phyloP scores from a whole-genome alignment of 2,329 filamentous ascomycete genomes.

The Xylariaceae sp. region DNA sequence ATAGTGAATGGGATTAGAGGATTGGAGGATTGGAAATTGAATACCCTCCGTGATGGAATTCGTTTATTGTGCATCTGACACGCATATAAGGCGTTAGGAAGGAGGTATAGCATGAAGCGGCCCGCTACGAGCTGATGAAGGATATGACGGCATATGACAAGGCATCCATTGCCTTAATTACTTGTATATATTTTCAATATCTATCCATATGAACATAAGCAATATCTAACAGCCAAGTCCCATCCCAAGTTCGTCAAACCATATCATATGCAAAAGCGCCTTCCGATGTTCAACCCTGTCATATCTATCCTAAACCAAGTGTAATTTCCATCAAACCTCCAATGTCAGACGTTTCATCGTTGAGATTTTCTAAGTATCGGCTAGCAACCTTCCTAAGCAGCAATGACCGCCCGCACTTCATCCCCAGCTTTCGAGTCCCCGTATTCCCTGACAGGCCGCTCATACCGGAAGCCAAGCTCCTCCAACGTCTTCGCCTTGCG shows the following conservation, averaged over 20 bases:
- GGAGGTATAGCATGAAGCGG: conserved; percentile 4
- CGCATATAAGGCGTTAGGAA: conserved; percentile 19
- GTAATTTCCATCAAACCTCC: not conserved
- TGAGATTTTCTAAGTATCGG: not conserved
- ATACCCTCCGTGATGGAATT: not conserved
- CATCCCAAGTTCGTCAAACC: not conserved
- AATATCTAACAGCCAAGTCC: not conserved
- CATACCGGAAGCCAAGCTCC: conserved; percentile 75
- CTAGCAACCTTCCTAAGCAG: not conserved
- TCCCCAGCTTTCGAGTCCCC: not conserved
- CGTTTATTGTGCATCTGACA: conserved; percentile 7
- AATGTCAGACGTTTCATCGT: not conserved
- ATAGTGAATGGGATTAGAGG: conserved; percentile 1
- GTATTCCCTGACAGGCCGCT: conserved; percentile 26
- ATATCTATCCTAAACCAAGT: not conserved
- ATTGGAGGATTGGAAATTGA: not conserved
- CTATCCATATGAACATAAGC: not conserved
- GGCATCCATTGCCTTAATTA: not conserved
- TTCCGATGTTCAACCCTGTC: not conserved
- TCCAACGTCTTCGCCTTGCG: conserved; percentile 68
- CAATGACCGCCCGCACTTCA: not conserved
- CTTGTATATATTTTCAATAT: conserved; percentile 16
- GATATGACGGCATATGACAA: not conserved
- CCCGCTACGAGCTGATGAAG: not conserved
- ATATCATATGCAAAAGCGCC: not conserved